Evolutionary conservation across 805 yeast species (phyloP).

Genomic region (Spathaspora passalidarum): DNA sequence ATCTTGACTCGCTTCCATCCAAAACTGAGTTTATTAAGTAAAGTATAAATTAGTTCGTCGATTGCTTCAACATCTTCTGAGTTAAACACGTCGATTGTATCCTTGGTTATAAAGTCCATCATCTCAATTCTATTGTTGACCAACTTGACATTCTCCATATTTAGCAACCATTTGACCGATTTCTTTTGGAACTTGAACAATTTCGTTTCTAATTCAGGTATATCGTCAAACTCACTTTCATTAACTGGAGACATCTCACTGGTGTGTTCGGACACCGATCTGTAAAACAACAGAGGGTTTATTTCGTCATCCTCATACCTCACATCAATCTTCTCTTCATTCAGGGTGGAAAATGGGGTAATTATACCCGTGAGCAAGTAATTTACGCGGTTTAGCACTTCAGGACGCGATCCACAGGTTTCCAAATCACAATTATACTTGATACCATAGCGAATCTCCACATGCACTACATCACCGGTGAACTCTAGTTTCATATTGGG

Average conservation of each 20-base stretch:
- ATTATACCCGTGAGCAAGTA: not conserved
- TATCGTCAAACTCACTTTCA: slow-evolving; percentile 18
- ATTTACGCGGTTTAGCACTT: slow-evolving; percentile 1
- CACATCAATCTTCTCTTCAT: not conserved
- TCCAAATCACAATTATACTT: slow-evolving; percentile 3
- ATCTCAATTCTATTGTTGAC: slow-evolving; percentile 19
- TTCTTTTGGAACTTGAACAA: slow-evolving; percentile 51
- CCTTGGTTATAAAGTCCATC: slow-evolving; percentile 16
- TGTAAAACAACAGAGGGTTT: slow-evolving; percentile 45
- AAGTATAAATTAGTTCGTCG: slow-evolving; percentile 17
- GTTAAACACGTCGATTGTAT: not conserved
- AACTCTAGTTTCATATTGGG: slow-evolving; percentile 6
- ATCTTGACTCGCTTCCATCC: slow-evolving; percentile 46
- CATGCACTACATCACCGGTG: not conserved
- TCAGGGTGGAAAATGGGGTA: not conserved
- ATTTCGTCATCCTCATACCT: slow-evolving; percentile 14
- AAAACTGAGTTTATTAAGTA: slow-evolving; percentile 43
- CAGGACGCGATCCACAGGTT: not conserved
- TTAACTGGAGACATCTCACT: slow-evolving; percentile 14
- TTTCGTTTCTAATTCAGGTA: slow-evolving; percentile 43
- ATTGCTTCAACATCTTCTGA: not conserved
- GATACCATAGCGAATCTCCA: slow-evolving; percentile 2
- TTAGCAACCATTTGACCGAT: slow-evolving; percentile 56
- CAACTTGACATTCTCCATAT: slow-evolving; percentile 45
- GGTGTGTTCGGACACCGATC: slow-evolving; percentile 47